phyloP scores from a whole-genome alignment of 345 rosid species.

The Odontarrhena argentea region DNA sequence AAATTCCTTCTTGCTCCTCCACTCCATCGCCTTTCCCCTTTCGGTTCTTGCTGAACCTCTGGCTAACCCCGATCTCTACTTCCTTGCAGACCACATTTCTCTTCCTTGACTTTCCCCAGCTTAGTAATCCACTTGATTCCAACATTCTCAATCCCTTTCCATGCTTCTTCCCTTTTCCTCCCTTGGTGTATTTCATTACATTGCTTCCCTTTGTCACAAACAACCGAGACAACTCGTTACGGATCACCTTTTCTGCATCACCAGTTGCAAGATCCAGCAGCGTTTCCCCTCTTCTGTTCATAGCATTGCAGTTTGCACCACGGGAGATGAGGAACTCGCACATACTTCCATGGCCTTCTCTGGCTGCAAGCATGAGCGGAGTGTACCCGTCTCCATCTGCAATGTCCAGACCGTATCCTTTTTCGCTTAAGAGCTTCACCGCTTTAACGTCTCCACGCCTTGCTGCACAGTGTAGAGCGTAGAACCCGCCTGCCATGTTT shows the following conservation, averaged over 20 bases:
- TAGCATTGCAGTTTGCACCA: constrained; percentile 65
- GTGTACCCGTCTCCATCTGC: constrained; percentile 85
- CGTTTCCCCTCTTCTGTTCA: constrained; percentile 66
- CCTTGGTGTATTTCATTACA: constrained; percentile 78
- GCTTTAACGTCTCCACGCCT: constrained; percentile 85
- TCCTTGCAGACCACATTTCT: constrained; percentile 72
- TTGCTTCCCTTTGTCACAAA: constrained; percentile 57
- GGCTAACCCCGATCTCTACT: constrained; percentile 66
- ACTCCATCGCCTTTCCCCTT: constrained; percentile 45
- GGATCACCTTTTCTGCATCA: constrained; percentile 57
- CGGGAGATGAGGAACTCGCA: constrained; percentile 64
- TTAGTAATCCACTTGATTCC: constrained; percentile 54
- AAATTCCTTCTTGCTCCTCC: constrained; percentile 56
- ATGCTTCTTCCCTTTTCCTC: constrained; percentile 78
- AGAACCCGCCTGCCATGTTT: constrained; percentile 70
- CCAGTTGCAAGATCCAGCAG: constrained; percentile 64
- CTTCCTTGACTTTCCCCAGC: constrained; percentile 78
- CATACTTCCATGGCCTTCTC: constrained; percentile 64
- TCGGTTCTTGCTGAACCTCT: constrained; percentile 54
- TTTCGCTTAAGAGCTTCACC: constrained; percentile 59
- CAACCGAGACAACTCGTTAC: constrained; percentile 68
- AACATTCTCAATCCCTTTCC: constrained; percentile 62
- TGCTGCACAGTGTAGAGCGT: constrained; percentile 92
- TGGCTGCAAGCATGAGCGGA: constrained; percentile 93
- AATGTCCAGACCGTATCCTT: constrained; percentile 71